phyloP scores from a whole-genome alignment of 2,329 filamentous ascomycete genomes.

The Cytospora mali region DNA sequence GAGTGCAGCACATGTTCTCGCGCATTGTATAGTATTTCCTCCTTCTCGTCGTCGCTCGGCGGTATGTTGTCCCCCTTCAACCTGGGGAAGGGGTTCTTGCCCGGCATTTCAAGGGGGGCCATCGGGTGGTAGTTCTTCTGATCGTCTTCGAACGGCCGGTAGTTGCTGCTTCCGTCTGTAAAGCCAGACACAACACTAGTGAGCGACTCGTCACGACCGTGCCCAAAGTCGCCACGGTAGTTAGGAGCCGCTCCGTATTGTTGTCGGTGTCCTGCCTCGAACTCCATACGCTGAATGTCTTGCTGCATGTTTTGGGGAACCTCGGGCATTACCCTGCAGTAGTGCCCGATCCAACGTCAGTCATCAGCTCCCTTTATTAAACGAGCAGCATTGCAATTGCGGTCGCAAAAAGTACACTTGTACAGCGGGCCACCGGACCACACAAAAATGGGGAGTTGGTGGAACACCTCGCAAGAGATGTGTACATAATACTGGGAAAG shows the following conservation, averaged over 20 bases:
- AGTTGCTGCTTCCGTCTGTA: slow-evolving; percentile 35
- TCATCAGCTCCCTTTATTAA: slow-evolving; percentile 34
- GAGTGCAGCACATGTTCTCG: slow-evolving; percentile 84
- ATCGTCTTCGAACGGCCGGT: slow-evolving; percentile 47
- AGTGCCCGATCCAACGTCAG: slow-evolving; percentile 42
- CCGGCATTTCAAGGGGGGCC: slow-evolving; percentile 62
- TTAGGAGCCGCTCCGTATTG: slow-evolving; percentile 35
- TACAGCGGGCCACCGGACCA: slow-evolving; percentile 21
- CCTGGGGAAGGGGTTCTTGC: slow-evolving; percentile 90
- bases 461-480: slow-evolving; percentile 15
- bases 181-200: slow-evolving; percentile 42
- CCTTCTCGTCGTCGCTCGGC: slow-evolving; percentile 91
- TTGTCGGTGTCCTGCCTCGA: slow-evolving; percentile 64
- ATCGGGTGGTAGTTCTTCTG: slow-evolving; percentile 42
- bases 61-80: slow-evolving; percentile 86
- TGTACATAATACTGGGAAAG: slow-evolving; percentile 17
- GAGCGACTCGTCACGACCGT: slow-evolving; percentile 48
- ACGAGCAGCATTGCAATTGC: slow-evolving; percentile 21
- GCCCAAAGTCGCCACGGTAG: slow-evolving; percentile 34
- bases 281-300: slow-evolving; percentile 87
- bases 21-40: slow-evolving; percentile 83
- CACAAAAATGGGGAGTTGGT: slow-evolving; percentile 23
- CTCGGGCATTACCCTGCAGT: slow-evolving; percentile 83
- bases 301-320: slow-evolving; percentile 97
- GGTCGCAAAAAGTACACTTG: slow-evolving; percentile 8